A percentile compares a stretch with the other conserved stretches of the same genome.
Evolutionary conservation across 495 filamentous ascomycete species (phyloP).

Genomic region (Elasticomyces elasticus): DNA sequence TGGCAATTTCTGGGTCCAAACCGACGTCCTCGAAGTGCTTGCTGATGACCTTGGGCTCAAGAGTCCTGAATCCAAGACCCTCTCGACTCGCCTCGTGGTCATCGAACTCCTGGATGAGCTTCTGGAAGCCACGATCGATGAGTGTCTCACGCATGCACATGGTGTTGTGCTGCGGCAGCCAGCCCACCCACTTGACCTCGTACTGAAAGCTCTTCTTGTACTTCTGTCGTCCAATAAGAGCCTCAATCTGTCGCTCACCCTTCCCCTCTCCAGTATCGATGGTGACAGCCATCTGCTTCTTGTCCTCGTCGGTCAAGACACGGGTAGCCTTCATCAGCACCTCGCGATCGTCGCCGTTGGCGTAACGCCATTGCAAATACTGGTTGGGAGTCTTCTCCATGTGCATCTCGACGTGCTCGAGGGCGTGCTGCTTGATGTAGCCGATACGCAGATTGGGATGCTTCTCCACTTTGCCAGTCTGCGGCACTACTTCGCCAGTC

Average conservation of each 20-base stretch:
- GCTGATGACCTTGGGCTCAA: slow-evolving; percentile 84
- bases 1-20: slow-evolving; percentile 92
- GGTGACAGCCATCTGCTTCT: slow-evolving; percentile 78
- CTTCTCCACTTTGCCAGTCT: slow-evolving; percentile 84
- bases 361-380: slow-evolving; percentile 97
- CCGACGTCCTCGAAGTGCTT: slow-evolving; percentile 98
- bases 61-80: slow-evolving; percentile 86
- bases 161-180: slow-evolving; percentile 86
- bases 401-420: slow-evolving; percentile 99
- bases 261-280: slow-evolving; percentile 76
- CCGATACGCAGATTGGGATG: slow-evolving; percentile 98
- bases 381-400: slow-evolving; percentile 98
- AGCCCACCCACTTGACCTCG: slow-evolving; percentile 85
- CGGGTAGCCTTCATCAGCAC: slow-evolving; percentile 96
- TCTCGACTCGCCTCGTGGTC: slow-evolving; percentile 96
- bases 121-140: slow-evolving; percentile 71
- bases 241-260: slow-evolving; percentile 68
- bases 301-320: slow-evolving; percentile 73
- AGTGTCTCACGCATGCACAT: slow-evolving; percentile 91
- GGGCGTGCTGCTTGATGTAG: slow-evolving; percentile 98
- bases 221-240: slow-evolving; percentile 92
- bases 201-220: slow-evolving; percentile 99
- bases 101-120: slow-evolving; percentile 94
- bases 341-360: slow-evolving; percentile 91
- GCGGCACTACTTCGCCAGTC: slow-evolving; percentile 89